Evolutionary conservation across 768 basidiomycete genomes (phyloP), one percentile per base, ranked within the genome.

Genomic region (Lactarius hatsudake): DNA sequence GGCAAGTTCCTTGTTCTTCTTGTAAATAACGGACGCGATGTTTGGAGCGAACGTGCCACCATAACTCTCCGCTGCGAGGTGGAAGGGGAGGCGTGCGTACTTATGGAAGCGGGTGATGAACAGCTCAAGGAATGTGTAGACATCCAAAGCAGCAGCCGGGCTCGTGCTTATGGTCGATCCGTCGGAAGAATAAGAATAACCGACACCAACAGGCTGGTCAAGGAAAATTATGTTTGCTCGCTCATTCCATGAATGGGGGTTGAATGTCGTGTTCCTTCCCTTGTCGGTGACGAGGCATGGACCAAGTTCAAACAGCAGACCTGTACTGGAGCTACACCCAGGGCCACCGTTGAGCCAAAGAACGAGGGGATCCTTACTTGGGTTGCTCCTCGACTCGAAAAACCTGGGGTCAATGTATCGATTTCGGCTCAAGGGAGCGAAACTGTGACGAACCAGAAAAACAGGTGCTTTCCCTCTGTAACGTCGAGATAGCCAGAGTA

Each of bases 71-170:
- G 89, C 90, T 23, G 89, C 90, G 68, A 93, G 77, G 74, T 93
- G 91, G 83, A 94, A 91, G 0, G 89, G 85, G 9, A 80, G 78
- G 28, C 78, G 78, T 12, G 88, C 81, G 74, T 93, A 95, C 75
- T 94, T 75, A 6, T 88, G 84, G 81, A 86, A 95, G 51, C 88
- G 82, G 20, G 79, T 78, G 65, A 93, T 78, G 85, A 94, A 94
- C 53, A 94, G 83, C 71, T 92, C 83, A 55, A 92, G 80, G 82
- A 93, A 93, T 5, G 88, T 88, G 75, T 91, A 89, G 15, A 99
- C 94, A 67, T 98, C 96, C 77, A 91, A 84, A 23, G 92, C 96
- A 3, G 94, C 94, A 28, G 87, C 87, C 5, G 93, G 93, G 63
- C 88, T 91, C 55, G 84, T 92, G 77, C 86, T 84, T 59, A 98